A percentile compares a stretch with the other conserved stretches of the same genome.
Conservation (phyloP, 805 yeast species). For the Wickerhamiella allomyrinae region DNA sequence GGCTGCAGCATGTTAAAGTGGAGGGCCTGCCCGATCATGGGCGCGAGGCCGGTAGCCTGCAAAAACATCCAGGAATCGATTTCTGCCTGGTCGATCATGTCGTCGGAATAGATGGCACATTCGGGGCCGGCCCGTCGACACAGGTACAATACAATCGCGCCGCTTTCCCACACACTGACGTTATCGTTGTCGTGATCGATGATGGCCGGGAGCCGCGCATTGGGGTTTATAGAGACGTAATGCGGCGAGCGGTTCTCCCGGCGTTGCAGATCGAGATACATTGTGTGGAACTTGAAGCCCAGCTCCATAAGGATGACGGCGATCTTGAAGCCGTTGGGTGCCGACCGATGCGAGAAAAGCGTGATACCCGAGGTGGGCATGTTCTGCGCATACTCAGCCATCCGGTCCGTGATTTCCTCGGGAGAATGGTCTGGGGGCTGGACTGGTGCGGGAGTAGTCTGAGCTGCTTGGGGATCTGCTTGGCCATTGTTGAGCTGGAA, state of each 20-base stretch:
- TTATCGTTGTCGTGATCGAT: slow-evolving; percentile 77
- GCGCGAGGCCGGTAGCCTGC: slow-evolving; percentile 94
- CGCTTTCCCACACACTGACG: slow-evolving; percentile 85
- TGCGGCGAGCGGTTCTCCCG: slow-evolving; percentile 93
- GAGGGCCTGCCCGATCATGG: slow-evolving; percentile 96
- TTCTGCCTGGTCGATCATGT: slow-evolving; percentile 65
- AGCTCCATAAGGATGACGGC: slow-evolving; percentile 81
- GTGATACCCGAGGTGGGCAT: slow-evolving; percentile 76
- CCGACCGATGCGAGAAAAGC: slow-evolving; percentile 69
- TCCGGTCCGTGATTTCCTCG: slow-evolving; percentile 26
- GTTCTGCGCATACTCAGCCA: slow-evolving; percentile 56
- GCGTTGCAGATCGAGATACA: slow-evolving; percentile 67
- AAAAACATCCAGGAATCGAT: slow-evolving; percentile 82
- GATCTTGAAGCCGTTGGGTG: slow-evolving; percentile 93
- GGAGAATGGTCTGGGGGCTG: neutral
- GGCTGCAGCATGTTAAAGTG: slow-evolving; percentile 81
- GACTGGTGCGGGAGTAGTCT: neutral
- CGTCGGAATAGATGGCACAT: slow-evolving; percentile 69
- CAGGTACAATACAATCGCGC: slow-evolving; percentile 74
- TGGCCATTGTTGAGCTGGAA: slow-evolving; percentile 13
- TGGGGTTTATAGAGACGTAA: slow-evolving; percentile 86
- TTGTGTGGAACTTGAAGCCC: slow-evolving; percentile 62
- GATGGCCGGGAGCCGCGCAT: slow-evolving; percentile 88
- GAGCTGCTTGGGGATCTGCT: slow-evolving; percentile 3
- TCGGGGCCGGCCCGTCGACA: slow-evolving; percentile 47